Evolutionary conservation across 2,329 filamentous ascomycete species (phyloP).

Genomic region (Septoria linicola): DNA sequence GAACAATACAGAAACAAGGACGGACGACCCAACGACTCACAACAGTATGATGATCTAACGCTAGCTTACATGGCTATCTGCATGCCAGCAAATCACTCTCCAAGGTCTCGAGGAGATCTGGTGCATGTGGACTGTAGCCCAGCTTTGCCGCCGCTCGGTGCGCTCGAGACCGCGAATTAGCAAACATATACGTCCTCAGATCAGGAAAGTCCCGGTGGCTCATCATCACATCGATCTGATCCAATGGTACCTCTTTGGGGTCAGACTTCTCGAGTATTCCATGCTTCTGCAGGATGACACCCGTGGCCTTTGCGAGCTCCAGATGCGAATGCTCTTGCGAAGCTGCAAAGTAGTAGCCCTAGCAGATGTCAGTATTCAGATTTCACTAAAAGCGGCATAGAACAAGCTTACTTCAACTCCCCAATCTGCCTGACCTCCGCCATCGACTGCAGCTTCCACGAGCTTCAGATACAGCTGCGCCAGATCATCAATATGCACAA

Average conservation of each 20-base stretch:
- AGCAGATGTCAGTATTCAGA: slow-evolving; percentile 18
- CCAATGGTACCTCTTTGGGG: slow-evolving; percentile 30
- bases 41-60: too few species aligned
- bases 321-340: slow-evolving; percentile 39
- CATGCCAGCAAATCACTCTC: slow-evolving; percentile 39
- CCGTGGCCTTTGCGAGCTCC: slow-evolving; percentile 32
- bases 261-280: slow-evolving; percentile 30
- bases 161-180: slow-evolving; percentile 58
- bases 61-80: too few species aligned
- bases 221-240: slow-evolving; percentile 34
- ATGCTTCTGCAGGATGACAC: slow-evolving; percentile 31
- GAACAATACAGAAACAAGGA: too few species aligned
- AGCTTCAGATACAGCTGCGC: slow-evolving; percentile 54
- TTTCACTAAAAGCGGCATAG: too few species aligned
- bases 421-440: slow-evolving; percentile 37
- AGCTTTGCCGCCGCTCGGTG: slow-evolving; percentile 55
- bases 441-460: slow-evolving; percentile 52
- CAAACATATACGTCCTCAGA: slow-evolving; percentile 43
- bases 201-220: slow-evolving; percentile 22
- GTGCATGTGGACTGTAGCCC: slow-evolving; percentile 56
- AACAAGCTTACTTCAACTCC: slow-evolving; percentile 18
- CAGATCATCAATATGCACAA: slow-evolving; percentile 60
- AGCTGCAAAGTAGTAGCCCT: slow-evolving; percentile 52
- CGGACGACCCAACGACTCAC: too few species aligned
- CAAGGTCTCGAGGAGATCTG: slow-evolving; percentile 51